Conservation (phyloP, 192 early-diverging fungal species). For the Umbelopsis vinacea region DNA sequence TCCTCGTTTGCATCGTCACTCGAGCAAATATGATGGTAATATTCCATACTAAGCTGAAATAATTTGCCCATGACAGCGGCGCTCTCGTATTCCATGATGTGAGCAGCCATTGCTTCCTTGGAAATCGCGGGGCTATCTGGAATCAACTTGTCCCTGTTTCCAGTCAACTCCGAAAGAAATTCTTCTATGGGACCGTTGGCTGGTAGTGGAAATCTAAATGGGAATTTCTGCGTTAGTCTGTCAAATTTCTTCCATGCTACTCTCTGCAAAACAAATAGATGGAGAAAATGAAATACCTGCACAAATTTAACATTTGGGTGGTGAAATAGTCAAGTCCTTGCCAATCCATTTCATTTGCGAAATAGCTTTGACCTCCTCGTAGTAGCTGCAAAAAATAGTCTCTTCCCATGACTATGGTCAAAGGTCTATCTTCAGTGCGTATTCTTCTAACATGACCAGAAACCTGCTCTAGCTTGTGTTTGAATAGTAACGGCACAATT, state of each 20-base stretch:
- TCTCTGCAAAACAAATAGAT: no score
- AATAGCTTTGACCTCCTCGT: conserved; percentile 32
- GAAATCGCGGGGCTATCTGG: neutral
- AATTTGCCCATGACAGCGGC: conserved; percentile 25
- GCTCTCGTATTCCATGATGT: conserved; percentile 22
- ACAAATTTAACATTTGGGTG: conserved; percentile 28
- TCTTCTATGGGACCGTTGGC: neutral
- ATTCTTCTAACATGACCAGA: neutral
- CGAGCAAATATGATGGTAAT: conserved; percentile 22
- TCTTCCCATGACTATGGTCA: neutral
- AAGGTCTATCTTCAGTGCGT: neutral
- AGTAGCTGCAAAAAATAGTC: conserved; percentile 6
- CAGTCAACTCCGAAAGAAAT: neutral
- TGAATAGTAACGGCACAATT: neutral
- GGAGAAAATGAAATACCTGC: conserved; percentile 24
- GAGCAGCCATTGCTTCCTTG: neutral
- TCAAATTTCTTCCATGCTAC: neutral
- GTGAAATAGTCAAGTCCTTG: conserved; percentile 30
- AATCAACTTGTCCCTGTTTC: neutral
- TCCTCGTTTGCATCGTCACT: conserved; percentile 19
- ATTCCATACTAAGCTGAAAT: conserved; percentile 36
- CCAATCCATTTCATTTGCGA: conserved; percentile 30
- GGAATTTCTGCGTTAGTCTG: neutral
- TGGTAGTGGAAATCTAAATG: neutral
- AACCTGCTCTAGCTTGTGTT: neutral